Evolutionary conservation across 1,139 yeast genomes (phyloP).

Genomic region (Kazachstania sp.): DNA sequence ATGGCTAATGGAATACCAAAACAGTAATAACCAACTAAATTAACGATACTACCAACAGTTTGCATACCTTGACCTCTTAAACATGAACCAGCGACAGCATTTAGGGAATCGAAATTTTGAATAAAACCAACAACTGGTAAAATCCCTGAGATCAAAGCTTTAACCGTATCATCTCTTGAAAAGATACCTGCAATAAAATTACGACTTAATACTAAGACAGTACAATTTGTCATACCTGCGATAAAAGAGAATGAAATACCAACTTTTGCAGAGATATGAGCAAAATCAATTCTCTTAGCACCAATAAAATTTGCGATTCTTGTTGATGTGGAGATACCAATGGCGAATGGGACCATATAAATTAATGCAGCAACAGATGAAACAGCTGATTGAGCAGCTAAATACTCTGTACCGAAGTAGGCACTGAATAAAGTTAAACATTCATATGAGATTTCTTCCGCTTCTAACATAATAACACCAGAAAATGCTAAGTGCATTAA

Average conservation of each 20-base stretch:
- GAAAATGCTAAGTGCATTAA: constrained; percentile 56
- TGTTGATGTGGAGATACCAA: constrained; percentile 79
- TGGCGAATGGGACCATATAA: constrained; percentile 84
- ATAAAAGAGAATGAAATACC: constrained; percentile 53
- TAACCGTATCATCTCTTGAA: constrained; percentile 62
- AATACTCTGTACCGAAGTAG: constrained; percentile 68
- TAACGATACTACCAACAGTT: constrained; percentile 71
- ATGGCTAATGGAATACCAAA: constrained; percentile 67
- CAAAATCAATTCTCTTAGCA: constrained; percentile 56
- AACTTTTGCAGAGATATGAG: constrained; percentile 55
- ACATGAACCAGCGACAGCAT: constrained; percentile 78
- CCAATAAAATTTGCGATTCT: constrained; percentile 86
- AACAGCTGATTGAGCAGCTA: constrained; percentile 86
- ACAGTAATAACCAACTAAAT: constrained; percentile 63
- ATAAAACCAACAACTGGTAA: constrained; percentile 68
- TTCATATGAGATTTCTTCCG: constrained; percentile 69
- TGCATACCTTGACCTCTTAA: constrained; percentile 84
- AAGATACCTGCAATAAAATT: constrained; percentile 55
- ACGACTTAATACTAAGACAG: constrained; percentile 45
- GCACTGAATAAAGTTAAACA: constrained; percentile 66
- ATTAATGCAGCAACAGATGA: constrained; percentile 72
- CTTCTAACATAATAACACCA: constrained; percentile 65
- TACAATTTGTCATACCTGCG: constrained; percentile 51
- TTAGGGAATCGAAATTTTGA: constrained; percentile 72
- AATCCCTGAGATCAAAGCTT: constrained; percentile 41